Evolutionary conservation across 2,329 filamentous ascomycete genomes (phyloP).

Genomic region (Taxawa tesnikishii): DNA sequence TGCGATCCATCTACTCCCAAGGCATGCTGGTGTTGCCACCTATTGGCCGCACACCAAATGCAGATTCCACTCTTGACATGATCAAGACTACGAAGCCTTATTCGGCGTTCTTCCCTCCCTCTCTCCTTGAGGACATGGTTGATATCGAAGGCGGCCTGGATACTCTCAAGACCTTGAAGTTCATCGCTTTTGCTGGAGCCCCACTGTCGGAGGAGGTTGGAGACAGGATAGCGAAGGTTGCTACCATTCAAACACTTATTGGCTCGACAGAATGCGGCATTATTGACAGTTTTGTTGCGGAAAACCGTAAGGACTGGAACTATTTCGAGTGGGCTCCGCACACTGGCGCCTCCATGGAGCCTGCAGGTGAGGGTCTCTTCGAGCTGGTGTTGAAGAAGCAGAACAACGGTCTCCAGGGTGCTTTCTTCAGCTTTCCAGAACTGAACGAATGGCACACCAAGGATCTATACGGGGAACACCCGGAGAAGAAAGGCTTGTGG

Average conservation of each 20-base stretch:
- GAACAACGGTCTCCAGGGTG: slow-evolving; percentile 15
- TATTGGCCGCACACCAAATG: slow-evolving; percentile 3
- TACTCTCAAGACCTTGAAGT: slow-evolving; percentile 5
- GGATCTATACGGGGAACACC: slow-evolving; percentile 17
- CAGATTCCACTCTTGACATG: slow-evolving; percentile 10
- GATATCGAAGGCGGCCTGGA: slow-evolving; percentile 7
- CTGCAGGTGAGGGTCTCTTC: slow-evolving; percentile 14
- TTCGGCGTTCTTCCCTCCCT: slow-evolving; percentile 8
- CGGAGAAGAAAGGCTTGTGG: slow-evolving; percentile 14
- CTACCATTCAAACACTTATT: slow-evolving; percentile 6
- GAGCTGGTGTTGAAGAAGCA: slow-evolving; percentile 24
- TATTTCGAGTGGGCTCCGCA: slow-evolving; percentile 12
- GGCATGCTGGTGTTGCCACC: slow-evolving; percentile 6
- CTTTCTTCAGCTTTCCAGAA: slow-evolving; percentile 19
- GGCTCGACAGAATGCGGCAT: slow-evolving; percentile 9
- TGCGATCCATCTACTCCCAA: slow-evolving; percentile 7
- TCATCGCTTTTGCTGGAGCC: slow-evolving; percentile 9
- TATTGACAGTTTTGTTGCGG: slow-evolving; percentile 9
- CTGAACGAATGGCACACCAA: slow-evolving; percentile 15
- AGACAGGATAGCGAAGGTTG: slow-evolving; percentile 5
- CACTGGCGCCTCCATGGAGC: slow-evolving; percentile 8
- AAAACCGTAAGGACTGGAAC: slow-evolving; percentile 8
- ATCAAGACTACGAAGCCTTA: slow-evolving; percentile 9
- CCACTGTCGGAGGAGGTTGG: slow-evolving; percentile 7
- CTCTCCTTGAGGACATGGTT: slow-evolving; percentile 8